Percentiles rank a stretch among this genome's conserved stretches.
Evolutionary conservation across 2,329 filamentous ascomycete genomes (phyloP).

Genomic region (Arthrobotrys pseudoclavata): DNA sequence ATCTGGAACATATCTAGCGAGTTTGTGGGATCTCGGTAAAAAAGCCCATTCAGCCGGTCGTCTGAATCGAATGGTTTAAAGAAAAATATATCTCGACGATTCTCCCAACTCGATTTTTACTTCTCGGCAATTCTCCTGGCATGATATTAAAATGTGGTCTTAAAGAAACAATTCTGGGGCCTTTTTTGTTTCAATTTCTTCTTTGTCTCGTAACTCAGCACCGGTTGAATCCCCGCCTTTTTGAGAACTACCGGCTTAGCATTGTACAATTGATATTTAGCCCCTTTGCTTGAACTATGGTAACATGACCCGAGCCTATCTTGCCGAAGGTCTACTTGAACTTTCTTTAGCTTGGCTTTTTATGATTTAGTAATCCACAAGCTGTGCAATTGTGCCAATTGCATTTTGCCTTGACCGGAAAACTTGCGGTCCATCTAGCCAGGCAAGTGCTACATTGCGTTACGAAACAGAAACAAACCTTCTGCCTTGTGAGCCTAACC

Average conservation of each 20-base stretch:
- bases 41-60: constrained; percentile 37
- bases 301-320: constrained; percentile 50
- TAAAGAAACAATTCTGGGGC: neutral
- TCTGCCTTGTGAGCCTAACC: constrained; percentile 29
- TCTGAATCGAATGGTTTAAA: constrained; percentile 20
- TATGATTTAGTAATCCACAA: neutral
- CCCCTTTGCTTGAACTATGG: constrained; percentile 41
- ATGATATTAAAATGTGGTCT: neutral
- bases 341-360: constrained; percentile 13
- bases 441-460: neutral
- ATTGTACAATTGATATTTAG: constrained; percentile 40
- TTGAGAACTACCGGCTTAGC: constrained; percentile 55
- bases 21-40: constrained; percentile 47
- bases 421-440: constrained; percentile 17
- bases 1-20: constrained; percentile 46
- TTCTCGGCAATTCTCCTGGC: constrained; percentile 19
- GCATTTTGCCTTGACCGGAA: constrained; percentile 42
- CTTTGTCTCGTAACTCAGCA: neutral
- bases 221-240: constrained; percentile 50
- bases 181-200: neutral
- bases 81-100: constrained; percentile 25
- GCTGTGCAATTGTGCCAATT: constrained; percentile 11
- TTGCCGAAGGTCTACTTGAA: constrained; percentile 33
- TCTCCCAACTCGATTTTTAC: neutral
- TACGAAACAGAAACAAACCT: constrained; percentile 24